Base-by-base conservation (phyloP, 129 eudicot genomes). In the Chrysanthemum lavandulifolium region DNA sequence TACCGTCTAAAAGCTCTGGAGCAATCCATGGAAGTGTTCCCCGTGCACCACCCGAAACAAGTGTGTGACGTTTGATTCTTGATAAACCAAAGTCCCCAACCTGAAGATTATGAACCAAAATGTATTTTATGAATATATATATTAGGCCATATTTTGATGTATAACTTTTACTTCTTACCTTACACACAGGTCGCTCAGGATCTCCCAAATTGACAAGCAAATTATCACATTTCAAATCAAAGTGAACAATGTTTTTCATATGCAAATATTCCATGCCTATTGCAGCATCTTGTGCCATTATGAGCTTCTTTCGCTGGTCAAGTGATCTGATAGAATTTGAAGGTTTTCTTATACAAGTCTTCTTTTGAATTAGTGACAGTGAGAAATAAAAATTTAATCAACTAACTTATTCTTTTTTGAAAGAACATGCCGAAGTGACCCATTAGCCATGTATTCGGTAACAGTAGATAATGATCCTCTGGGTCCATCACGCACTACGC, bases 1-100 rank as follows among this genome's bases (percentile, higher is more conserved):
- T 86, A 29, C 96, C 96, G 51, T 75, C 76, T 43, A 89, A 66
- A 68, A 89, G 87, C 82, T 84, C 96, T 16, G 96, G 91, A 27
- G 96, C 96, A 88, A 86, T 89, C 96, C 96, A 89, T 45, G 96
- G 96, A 79, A 88, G 95, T 67, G 96, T 89, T 72, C 96, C 96
- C 62, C 92, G 69, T 14, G 86, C 92, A 31, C 96, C 96, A 52
- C 96, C 96, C 6, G 96, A 89, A 64, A 89, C 91, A 62, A 89
- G 83, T 15, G 96, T 81, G 72, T 89, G 86, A 18, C 86, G 82
- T 54, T 89, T 89, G 43, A 84, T 89, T 84, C 91, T 83, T 71
- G 96, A 89, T 64, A 89, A 73, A 63, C 96, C 96, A 79, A 89
- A 89, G 74, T 89, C 96, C 66, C 89, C 91, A 64, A 89, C 91